These are phyloP conservation scores for Penicillium diatomitis DNA, from an alignment of 495 filamentous ascomycete species.

Conservation along the genomic window DNA sequence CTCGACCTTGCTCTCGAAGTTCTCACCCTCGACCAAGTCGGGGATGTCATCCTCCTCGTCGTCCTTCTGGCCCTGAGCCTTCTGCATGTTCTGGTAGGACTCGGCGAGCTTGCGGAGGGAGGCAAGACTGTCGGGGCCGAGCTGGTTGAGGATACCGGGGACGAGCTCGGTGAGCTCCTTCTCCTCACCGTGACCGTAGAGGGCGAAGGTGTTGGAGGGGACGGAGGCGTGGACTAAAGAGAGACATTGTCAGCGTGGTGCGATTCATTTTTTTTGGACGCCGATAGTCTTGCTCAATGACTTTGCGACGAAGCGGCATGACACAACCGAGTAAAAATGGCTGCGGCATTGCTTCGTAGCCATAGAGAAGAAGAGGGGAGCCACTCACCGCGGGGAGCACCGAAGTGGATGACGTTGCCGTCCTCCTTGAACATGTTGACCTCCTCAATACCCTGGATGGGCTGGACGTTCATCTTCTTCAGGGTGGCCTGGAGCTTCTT, in stretches of 20 bases:
- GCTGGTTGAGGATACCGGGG: conserved; percentile 98
- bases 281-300: neutral
- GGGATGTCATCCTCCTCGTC: conserved; percentile 84
- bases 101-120: conserved; percentile 96
- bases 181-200: conserved; percentile 97
- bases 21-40: conserved; percentile 89
- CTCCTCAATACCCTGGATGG: conserved; percentile 98
- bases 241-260: neutral
- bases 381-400: conserved; percentile 81
- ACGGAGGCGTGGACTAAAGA: conserved; percentile 84
- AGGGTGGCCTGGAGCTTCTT: conserved; percentile 95
- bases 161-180: conserved; percentile 99
- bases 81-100: conserved; percentile 99
- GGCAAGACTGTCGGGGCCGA: conserved; percentile 95
- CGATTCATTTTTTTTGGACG: neutral
- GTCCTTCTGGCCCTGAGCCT: conserved; percentile 71
- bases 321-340: too few relatives aligned
- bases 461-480: conserved; percentile 94
- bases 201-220: conserved; percentile 95
- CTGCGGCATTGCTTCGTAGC: too few relatives aligned
- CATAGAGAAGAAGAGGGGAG: too few relatives aligned
- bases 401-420: conserved; percentile 99
- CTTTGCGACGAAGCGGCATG: too few relatives aligned
- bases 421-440: conserved; percentile 99
- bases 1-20: conserved; percentile 94